Percentiles rank a stretch among this genome's conserved stretches.
These are phyloP conservation scores for Piper longum DNA, from an alignment of 164 flowering plant genomes.

Conservation along the genomic window DNA sequence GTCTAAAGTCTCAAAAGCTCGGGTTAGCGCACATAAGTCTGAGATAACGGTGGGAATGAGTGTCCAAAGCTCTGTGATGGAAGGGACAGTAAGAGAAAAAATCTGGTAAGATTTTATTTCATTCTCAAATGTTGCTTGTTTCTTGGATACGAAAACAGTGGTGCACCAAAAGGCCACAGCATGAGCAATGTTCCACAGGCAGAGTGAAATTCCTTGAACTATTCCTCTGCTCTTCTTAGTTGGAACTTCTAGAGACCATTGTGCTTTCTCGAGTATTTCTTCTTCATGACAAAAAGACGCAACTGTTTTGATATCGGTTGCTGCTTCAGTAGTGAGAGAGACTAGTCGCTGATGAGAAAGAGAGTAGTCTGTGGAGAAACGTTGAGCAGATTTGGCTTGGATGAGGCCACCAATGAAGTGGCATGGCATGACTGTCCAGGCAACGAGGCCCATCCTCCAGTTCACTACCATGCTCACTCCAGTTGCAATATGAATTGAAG, in stretches of 20 bases:
- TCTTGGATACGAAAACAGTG: conserved; percentile 28
- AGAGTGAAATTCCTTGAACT: conserved; percentile 52
- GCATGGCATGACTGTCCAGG: conserved; percentile 89
- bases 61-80: conserved; percentile 66
- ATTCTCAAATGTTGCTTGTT: conserved; percentile 39
- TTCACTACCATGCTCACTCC: conserved; percentile 40
- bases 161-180: conserved; percentile 74
- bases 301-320: conserved; percentile 48
- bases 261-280: conserved; percentile 41
- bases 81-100: conserved; percentile 68
- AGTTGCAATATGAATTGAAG: conserved; percentile 66
- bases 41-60: conserved; percentile 55
- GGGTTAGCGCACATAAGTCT: conserved; percentile 38
- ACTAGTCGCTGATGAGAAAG: conserved; percentile 37
- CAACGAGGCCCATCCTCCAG: conserved; percentile 72
- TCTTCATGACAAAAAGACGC: conserved; percentile 65
- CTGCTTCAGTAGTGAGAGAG: conserved; percentile 45
- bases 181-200: conserved; percentile 62
- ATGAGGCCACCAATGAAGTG: conserved; percentile 67
- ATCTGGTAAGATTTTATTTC: conserved; percentile 65
- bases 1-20: conserved; percentile 47
- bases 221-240: conserved; percentile 38
- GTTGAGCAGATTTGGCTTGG: conserved; percentile 60
- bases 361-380: conserved; percentile 41
- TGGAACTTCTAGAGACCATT: conserved; percentile 22